Base-by-base conservation (phyloP, 1,139 yeast species). In the Blastobotrys illinoisensis region DNA sequence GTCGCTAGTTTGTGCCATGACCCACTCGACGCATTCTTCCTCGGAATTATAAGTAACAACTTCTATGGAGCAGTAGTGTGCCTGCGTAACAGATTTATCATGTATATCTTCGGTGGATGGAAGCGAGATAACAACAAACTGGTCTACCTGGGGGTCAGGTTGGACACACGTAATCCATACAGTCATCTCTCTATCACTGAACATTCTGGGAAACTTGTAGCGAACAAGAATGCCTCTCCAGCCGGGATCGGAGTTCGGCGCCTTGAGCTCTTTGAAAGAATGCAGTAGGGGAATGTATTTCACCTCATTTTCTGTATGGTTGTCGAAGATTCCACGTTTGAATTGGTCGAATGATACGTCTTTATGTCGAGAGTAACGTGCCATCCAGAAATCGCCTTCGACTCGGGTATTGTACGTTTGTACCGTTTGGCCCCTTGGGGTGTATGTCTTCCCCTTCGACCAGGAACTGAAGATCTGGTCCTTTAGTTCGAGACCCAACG, bases 1-100 rank as follows among this genome's bases (percentile, higher is more conserved):
- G 55, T 79, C 83, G 54, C 88, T 80, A 1, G 81, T 73, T 13
- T 82, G 80, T 16, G 82, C 79, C 88, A 85, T 83, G 6, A 71
- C 64, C 95, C 95, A 86, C 46, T 74, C 73, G 18, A 83, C 73
- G 13, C 69, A 62, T 46, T 73, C 70, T 16, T 73, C 70, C 9
- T 68, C 74, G 47, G 77, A 72, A 57, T 68, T 72, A 45, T 69
- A 67, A 0, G 67, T 64, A 19, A 85, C 71, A 46, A 75, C 71
- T 64, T 86, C 95, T 26, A 86, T 76, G 5, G 89, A 80, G 24
- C 83, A 74, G 67, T 85, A 86, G 20, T 55, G 50, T 9, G 70
- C 76, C 40, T 62, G 64, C 7, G 69, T 66, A 36, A 61, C 60
- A 16, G 62, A 56, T 58, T 63, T 53, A 44, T 63, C 56, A n/a